Evolutionary conservation across 768 basidiomycete genomes (phyloP), one percentile per base, ranked within the genome.

Genomic region (Xerocomellus chrysenteron): DNA sequence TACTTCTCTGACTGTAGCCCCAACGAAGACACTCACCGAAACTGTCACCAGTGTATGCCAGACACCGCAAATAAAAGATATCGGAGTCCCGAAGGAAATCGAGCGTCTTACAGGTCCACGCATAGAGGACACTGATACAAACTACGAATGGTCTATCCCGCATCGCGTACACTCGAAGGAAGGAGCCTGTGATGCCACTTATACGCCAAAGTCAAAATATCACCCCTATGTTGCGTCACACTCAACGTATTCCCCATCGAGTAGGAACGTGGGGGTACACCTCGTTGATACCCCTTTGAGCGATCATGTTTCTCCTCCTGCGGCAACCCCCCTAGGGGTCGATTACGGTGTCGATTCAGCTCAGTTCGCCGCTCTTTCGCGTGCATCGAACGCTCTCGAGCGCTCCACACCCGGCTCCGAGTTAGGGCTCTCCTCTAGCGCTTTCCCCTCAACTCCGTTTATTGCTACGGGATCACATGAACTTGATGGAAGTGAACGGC

Each of bases 211-310:
- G 50, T 41, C 47, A 40, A 60, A 59, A 40, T 30, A 36, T 43
- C 41, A 39, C 26, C 32, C 59, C 36, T 30, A 26, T 51, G 35
- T 41, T 32, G 32, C 57, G 47, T 30, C 52, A 8, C 55, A 54
- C 36, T 17, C 54, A 14, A 46, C 19, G 26, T 54, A 54, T 47
- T 59, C 60, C 24, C 47, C 50, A 21, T 35, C 52, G n/a, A 50
- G n/a, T 58, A 33, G 26, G 30, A 54, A 57, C 57, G 52, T 51
- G 55, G 59, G 37, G 28, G 26, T 53, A n/a, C 49, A 40, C 30
- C 42, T 48, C 50, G 4, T 28, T 3, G 52, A 47, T 50, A 21
- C 49, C 36, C 51, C 57, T 42, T 54, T 50, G 7, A 43, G 45
- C 26, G 41, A 54, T 32, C 50, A 40, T 14, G 43, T 19, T 19